A percentile compares a stretch with the other conserved stretches of the same genome.
Conservation (phyloP, 1,284 basidiomycete genomes). For the Puccinia polysora region DNA sequence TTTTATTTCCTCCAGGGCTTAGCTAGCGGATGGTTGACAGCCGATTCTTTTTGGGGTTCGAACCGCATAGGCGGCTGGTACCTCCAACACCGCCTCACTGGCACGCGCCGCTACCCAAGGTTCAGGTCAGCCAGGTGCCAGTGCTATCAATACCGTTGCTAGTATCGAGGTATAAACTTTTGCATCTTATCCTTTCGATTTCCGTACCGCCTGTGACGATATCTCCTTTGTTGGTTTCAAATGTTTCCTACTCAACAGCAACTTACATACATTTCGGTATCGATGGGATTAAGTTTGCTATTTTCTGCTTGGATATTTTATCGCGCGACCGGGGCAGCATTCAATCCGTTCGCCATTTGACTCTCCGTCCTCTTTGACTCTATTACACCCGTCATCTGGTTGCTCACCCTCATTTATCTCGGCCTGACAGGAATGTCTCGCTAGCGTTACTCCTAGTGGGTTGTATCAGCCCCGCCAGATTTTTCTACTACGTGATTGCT, state of each 20-base stretch:
- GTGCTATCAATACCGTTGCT: conserved; percentile 39
- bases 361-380: not conserved
- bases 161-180: conserved; percentile 17
- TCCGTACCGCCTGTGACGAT: not conserved
- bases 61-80: conserved; percentile 33
- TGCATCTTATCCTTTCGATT: not conserved
- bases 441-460: conserved; percentile 63
- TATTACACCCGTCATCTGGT: not conserved
- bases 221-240: not conserved
- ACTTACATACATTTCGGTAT: conserved; percentile 61
- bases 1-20: not conserved
- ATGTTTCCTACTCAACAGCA: conserved; percentile 7
- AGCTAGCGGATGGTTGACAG: no score
- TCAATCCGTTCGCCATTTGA: conserved; percentile 48
- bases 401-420: conserved; percentile 46
- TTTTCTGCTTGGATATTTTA: conserved; percentile 70
- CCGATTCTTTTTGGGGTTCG: no score
- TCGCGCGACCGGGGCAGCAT: conserved; percentile 62
- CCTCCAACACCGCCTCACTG: conserved; percentile 23
- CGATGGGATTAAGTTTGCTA: conserved; percentile 65
- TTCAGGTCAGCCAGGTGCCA: conserved; percentile 7
- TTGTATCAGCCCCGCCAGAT: conserved; percentile 61
- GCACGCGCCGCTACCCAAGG: conserved; percentile 7
- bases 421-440: conserved; percentile 68
- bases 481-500: conserved; percentile 62